Evolutionary conservation across 1,139 yeast species (phyloP).

Genomic region (Candida pseudocylindracea): DNA sequence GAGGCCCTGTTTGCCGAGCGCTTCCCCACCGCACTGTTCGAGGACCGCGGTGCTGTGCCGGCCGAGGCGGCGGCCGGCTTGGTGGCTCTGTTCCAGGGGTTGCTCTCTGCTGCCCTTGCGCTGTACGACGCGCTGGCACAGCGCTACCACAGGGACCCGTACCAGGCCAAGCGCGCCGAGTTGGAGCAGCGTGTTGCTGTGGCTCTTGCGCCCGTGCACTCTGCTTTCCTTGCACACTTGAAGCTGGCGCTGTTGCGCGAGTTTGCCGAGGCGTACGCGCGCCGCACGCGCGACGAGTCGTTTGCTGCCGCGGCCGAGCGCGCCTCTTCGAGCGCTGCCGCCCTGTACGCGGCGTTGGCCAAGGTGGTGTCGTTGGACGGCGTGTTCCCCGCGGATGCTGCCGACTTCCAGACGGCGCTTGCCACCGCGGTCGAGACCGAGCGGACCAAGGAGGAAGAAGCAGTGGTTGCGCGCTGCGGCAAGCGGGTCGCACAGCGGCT

Average conservation of each 20-base stretch:
- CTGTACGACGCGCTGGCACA: slow-evolving; percentile 51
- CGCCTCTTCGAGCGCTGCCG: slow-evolving; percentile 1
- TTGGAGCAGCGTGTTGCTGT: slow-evolving; percentile 22
- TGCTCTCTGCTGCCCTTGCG: slow-evolving; percentile 11
- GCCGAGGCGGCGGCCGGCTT: slow-evolving; percentile 16
- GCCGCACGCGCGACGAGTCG: slow-evolving; percentile 6
- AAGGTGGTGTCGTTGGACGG: slow-evolving; percentile 9
- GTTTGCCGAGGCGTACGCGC: slow-evolving; percentile 3
- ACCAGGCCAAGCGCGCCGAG: slow-evolving; percentile 30
- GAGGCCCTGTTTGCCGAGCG: slow-evolving; percentile 1
- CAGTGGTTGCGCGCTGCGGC: too few species aligned
- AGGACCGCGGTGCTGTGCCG: background rate
- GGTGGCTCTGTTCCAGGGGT: slow-evolving; percentile 14
- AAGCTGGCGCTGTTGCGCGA: slow-evolving; percentile 2
- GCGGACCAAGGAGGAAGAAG: too few species aligned
- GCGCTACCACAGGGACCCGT: slow-evolving; percentile 45
- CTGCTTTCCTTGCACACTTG: slow-evolving; percentile 9
- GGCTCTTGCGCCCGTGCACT: slow-evolving; percentile 21
- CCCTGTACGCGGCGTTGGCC: slow-evolving; percentile 4
- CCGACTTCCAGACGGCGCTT: slow-evolving; percentile 4
- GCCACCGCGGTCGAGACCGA: too few species aligned
- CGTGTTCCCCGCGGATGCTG: slow-evolving; percentile 4
- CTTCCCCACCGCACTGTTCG: background rate
- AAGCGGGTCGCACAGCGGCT: background rate
- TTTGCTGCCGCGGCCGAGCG: slow-evolving; percentile 6